These are phyloP conservation scores for Helotiales sp. DNA, from an alignment of 2,329 filamentous ascomycete genomes.

Conservation along the genomic window DNA sequence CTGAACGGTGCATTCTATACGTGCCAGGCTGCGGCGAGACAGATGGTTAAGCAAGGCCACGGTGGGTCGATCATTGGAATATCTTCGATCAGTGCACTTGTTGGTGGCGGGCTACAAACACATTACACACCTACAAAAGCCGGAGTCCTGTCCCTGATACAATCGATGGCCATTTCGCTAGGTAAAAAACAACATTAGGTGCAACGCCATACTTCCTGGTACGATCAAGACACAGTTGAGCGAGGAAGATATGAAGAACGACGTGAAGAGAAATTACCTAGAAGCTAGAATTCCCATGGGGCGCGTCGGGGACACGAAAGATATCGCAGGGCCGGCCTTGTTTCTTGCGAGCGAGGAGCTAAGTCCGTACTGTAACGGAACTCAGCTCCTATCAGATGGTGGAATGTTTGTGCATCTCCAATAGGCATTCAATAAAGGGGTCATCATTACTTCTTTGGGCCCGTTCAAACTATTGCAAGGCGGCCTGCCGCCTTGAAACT, in stretches of 20 bases:
- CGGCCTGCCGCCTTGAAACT: not conserved
- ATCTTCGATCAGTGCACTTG: conserved; percentile 74
- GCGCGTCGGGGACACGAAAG: conserved; percentile 70
- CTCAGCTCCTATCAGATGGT: conserved; percentile 85
- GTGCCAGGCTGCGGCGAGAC: conserved; percentile 80
- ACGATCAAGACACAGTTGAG: conserved; percentile 86
- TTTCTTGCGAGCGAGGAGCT: conserved; percentile 81
- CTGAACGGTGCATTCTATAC: conserved; percentile 86
- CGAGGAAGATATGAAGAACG: conserved; percentile 76
- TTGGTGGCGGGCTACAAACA: conserved; percentile 77
- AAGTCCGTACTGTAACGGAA: conserved; percentile 80
- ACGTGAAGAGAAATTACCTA: conserved; percentile 76
- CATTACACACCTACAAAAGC: conserved; percentile 95
- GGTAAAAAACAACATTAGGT: conserved; percentile 77
- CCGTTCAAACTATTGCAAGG: not conserved
- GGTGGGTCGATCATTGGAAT: conserved; percentile 83
- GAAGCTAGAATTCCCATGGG: conserved; percentile 81
- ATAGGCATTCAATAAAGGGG: conserved; percentile 44
- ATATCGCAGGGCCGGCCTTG: conserved; percentile 82
- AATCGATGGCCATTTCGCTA: conserved; percentile 79
- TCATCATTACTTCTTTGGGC: not conserved
- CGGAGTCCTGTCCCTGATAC: conserved; percentile 79
- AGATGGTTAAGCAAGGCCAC: conserved; percentile 71
- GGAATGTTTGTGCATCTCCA: conserved; percentile 90
- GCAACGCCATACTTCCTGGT: conserved; percentile 82